Conservation (phyloP, 148 eudicot genomes). For the Camellia sinensis region DNA sequence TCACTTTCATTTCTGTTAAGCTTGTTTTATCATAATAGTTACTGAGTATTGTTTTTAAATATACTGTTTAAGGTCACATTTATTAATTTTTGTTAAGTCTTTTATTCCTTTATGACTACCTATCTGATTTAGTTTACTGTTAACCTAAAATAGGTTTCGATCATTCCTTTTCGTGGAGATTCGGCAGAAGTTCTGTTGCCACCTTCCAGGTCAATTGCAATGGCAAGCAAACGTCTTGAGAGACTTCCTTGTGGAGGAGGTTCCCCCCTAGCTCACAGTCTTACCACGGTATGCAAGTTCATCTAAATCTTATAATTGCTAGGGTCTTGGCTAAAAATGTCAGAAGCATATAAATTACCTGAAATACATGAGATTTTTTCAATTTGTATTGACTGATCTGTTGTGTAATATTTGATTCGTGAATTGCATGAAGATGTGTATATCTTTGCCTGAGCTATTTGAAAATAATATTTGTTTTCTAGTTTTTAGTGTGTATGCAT, state of each 20-base stretch:
- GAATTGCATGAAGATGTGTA: not conserved
- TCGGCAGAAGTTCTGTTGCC: slow-evolving; percentile 92
- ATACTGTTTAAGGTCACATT: not conserved
- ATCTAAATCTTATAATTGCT: not conserved
- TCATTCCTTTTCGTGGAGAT: slow-evolving; percentile 97
- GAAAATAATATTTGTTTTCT: not conserved
- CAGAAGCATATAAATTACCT: not conserved
- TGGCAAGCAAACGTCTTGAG: slow-evolving; percentile 99
- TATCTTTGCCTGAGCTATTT: not conserved
- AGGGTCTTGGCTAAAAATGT: not conserved
- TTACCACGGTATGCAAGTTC: slow-evolving; percentile 68
- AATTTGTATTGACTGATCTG: not conserved
- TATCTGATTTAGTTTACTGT: slow-evolving; percentile 11
- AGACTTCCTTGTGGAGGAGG: slow-evolving; percentile 99
- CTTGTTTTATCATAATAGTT: not conserved
- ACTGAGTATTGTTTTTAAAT: not conserved
- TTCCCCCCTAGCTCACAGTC: slow-evolving; percentile 98
- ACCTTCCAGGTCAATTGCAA: slow-evolving; percentile 93
- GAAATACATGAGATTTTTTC: not conserved
- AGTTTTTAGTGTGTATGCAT: slow-evolving; percentile 1
- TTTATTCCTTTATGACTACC: not conserved
- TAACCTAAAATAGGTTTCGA: slow-evolving; percentile 52
- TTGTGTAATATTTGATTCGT: slow-evolving; percentile 1
- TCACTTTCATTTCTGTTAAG: not conserved
- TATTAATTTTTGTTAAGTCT: not conserved